These are phyloP conservation scores for Aphanoascus verrucosus DNA, from an alignment of 2,329 filamentous ascomycete species.

Conservation along the genomic window DNA sequence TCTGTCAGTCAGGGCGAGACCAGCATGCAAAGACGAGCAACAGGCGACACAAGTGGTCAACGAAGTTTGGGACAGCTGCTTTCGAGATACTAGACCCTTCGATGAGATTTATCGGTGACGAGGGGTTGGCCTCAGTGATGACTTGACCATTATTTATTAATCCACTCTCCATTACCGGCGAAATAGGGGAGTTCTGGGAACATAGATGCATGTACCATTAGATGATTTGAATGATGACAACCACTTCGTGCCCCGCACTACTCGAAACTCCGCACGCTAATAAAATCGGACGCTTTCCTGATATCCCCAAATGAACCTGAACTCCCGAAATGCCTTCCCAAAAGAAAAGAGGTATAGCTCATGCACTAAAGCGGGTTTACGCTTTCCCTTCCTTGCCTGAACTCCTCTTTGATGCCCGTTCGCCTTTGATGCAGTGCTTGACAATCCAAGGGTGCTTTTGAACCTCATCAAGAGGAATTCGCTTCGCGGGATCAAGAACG, in stretches of 20 bases:
- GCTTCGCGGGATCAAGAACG: constrained; percentile 85
- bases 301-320: not conserved
- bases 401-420: constrained; percentile 35
- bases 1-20: constrained; percentile 65
- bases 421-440: constrained; percentile 68
- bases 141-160: too few relatives aligned
- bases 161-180: not conserved
- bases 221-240: constrained; percentile 6
- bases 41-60: constrained; percentile 84
- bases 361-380: not conserved
- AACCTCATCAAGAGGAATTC: constrained; percentile 80
- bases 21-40: constrained; percentile 70
- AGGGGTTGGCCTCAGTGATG: not conserved
- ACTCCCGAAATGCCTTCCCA: constrained; percentile 2
- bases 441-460: constrained; percentile 91
- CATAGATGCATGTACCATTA: constrained; percentile 8
- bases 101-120: constrained; percentile 77
- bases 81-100: constrained; percentile 85
- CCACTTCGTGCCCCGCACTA: not conserved
- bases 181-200: not conserved
- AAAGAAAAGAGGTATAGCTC: not conserved
- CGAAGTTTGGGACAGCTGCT: constrained; percentile 98
- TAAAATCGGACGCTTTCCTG: not conserved
- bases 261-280: constrained; percentile 3
- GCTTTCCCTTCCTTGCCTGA: constrained; percentile 25